phyloP scores from a whole-genome alignment of 1,284 basidiomycete genomes.

The Leccinum fallax region DNA sequence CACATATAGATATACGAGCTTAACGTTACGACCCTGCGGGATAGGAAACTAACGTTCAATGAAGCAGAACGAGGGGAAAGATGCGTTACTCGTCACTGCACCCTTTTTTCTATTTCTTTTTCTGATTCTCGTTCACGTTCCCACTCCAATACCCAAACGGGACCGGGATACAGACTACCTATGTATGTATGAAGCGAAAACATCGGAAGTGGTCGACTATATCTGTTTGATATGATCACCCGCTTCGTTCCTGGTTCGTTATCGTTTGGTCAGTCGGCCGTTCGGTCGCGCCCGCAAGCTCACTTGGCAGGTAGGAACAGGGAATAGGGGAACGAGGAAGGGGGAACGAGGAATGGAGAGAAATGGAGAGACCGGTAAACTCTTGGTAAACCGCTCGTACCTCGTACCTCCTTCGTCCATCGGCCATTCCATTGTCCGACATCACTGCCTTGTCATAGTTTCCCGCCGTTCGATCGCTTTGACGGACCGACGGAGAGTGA shows the following conservation, averaged over 20 bases:
- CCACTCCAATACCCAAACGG: not conserved
- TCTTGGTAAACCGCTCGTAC: not conserved
- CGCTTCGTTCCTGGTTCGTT: not conserved
- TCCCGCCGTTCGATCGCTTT: not conserved
- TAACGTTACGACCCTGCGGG: constrained; percentile 1
- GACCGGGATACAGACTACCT: not conserved
- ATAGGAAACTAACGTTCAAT: not conserved
- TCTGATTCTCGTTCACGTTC: not conserved
- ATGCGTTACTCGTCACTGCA: not conserved
- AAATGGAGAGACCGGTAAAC: not conserved
- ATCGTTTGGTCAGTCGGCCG: not conserved
- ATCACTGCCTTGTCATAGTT: not conserved
- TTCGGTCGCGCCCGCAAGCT: not conserved
- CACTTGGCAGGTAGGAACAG: not conserved
- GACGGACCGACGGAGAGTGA: not conserved
- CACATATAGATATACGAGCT: not conserved
- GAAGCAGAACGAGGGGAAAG: not conserved
- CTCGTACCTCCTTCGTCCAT: not conserved
- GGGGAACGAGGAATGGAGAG: not conserved
- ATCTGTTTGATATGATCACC: not conserved
- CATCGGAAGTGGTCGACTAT: not conserved
- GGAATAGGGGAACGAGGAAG: not conserved
- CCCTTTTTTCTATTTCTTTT: not conserved
- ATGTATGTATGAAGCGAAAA: not conserved
- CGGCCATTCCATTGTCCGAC: not conserved